Conservation (phyloP, 768 basidiomycete species). For the Boletus vermiculosoides region DNA sequence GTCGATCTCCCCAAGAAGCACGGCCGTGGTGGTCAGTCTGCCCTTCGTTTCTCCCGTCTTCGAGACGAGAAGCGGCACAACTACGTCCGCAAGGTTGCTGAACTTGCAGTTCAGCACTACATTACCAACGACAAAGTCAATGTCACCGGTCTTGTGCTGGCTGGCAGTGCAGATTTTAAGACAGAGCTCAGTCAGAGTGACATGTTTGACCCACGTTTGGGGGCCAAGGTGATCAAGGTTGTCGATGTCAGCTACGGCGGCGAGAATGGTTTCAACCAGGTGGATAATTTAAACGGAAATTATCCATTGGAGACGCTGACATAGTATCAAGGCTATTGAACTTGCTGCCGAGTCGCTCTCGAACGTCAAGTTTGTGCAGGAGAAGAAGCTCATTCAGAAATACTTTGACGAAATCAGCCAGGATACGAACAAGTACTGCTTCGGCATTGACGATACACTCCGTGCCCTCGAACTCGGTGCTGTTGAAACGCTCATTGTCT, state of each 20-base stretch:
- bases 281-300: conserved; percentile 28
- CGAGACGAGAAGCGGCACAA: conserved; percentile 99
- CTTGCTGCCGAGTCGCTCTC: conserved; percentile 92
- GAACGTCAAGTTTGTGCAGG: conserved; percentile 99
- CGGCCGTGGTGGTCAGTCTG: conserved; percentile 99
- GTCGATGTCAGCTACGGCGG: conserved; percentile 99
- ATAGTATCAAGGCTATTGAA: conserved; percentile 76
- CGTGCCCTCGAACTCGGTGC: conserved; percentile 96
- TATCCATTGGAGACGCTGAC: background rate
- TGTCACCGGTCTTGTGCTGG: conserved; percentile 91
- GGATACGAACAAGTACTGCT: conserved; percentile 95
- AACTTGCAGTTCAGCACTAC: conserved; percentile 95
- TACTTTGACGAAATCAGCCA: conserved; percentile 99
- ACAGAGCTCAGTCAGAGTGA: conserved; percentile 95
- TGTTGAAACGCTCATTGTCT: conserved; percentile 95
- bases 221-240: conserved; percentile 91
- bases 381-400: conserved; percentile 95
- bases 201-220: conserved; percentile 89
- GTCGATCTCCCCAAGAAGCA: conserved; percentile 99
- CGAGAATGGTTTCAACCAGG: conserved; percentile 99
- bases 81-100: conserved; percentile 98
- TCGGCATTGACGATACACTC: conserved; percentile 95
- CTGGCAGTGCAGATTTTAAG: conserved; percentile 98
- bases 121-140: conserved; percentile 99
- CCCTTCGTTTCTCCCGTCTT: conserved; percentile 98